Evolutionary conservation across 768 basidiomycete species (phyloP), one percentile per base, ranked within the genome.

Genomic region (Serendipita sp.): DNA sequence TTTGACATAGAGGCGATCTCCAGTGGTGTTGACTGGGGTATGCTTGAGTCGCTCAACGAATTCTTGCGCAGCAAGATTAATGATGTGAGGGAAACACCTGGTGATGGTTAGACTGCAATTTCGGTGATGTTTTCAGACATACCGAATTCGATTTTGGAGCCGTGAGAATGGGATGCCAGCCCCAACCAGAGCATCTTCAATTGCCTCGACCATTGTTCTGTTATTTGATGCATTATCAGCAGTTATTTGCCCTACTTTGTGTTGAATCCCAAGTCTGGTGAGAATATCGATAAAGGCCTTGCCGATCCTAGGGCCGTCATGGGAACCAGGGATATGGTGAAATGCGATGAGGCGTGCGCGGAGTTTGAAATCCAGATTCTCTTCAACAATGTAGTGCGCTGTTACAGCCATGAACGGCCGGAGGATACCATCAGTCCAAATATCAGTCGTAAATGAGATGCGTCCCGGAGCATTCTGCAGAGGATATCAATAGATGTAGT

Each of bases 81-180:
- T 46, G 37, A 68, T 41, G 37, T 64, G 64, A 3, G 64, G 58
- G 56, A 65, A 65, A 38, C 64, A 65, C 15, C 64, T 65, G 69
- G 78, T 11, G 30, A 18, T 3, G 8, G 16, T 51, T 3, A 4
- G 48, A 51, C 8, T 18, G 3, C 48, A 51, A 16, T 16, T 3
- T 18, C 3, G 3, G 16, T 8, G 3, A 51, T 16, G 30, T 32
- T 4, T 8, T 51, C 48, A 4, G 56, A 37, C 56, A 35, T 60
- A 35, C 56, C 34, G 56, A 7, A 3, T 3, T 3, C 56, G n/a
- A 24, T 28, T 24, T 32, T 18, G 5, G 5, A 8, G 5, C 28
- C 56, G n/a, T 8, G 28, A 24, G 35, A 7, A 3, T 60, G 8
- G 56, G 16, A 51, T 51, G n/a, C 8, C n/a, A 18, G 3, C 3